phyloP scores from a whole-genome alignment of 177 flowering plant genomes.

The Vitis hybrid region DNA sequence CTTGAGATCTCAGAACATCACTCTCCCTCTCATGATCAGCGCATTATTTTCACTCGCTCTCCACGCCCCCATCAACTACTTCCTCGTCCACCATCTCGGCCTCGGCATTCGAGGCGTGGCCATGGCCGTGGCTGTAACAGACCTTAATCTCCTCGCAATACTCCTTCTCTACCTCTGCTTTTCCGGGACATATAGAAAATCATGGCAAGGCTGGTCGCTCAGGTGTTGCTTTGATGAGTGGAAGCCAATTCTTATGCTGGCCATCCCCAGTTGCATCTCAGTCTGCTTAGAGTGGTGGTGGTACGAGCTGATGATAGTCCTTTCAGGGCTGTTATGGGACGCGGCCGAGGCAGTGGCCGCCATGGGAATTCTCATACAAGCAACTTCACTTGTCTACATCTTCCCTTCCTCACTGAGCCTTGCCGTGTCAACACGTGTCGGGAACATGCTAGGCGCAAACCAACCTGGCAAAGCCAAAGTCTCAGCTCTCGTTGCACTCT shows the following conservation, averaged over 20 bases:
- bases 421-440: constrained; percentile 56
- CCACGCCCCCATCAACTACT: constrained; percentile 47
- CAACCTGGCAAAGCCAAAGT: constrained; percentile 37
- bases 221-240: constrained; percentile 46
- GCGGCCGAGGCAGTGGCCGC: constrained; percentile 43
- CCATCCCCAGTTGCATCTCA: constrained; percentile 55
- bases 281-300: constrained; percentile 85
- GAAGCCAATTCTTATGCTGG: constrained; percentile 37
- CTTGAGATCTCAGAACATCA: constrained; percentile 48
- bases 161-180: constrained; percentile 22
- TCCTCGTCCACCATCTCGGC: constrained; percentile 27
- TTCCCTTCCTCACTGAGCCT: constrained; percentile 55
- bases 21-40: constrained; percentile 38
- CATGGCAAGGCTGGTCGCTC: constrained; percentile 35
- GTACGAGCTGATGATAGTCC: constrained; percentile 60
- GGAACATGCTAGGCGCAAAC: constrained; percentile 60
- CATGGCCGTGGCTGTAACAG: constrained; percentile 25
- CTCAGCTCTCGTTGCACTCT: constrained; percentile 29
- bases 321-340: constrained; percentile 41
- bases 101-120: constrained; percentile 54
- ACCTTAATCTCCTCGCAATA: constrained; percentile 23
- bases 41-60: constrained; percentile 31
- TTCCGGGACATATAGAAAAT: constrained; percentile 26
- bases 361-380: constrained; percentile 61
- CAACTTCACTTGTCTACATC: constrained; percentile 53